Conservation (phyloP, 305 asterid species). For the Plantago coronopus region DNA sequence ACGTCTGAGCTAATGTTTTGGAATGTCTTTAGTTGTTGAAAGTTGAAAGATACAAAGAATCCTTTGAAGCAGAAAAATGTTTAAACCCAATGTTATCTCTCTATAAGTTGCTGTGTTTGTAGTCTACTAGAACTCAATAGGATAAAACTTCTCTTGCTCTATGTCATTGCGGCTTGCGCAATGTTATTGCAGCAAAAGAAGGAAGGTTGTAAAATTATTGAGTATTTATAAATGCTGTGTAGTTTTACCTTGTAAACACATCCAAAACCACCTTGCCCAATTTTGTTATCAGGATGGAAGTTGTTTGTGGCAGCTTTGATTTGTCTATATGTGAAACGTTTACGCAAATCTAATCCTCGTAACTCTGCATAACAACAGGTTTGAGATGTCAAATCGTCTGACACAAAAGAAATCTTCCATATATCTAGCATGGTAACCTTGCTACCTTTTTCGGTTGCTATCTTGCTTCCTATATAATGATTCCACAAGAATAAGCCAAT, state of each 20-base stretch:
- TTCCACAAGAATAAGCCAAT: constrained; percentile 38
- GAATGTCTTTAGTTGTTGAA: too few species aligned
- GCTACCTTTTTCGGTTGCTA: constrained; percentile 49
- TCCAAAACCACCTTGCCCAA: constrained; percentile 68
- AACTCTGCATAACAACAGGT: constrained; percentile 31
- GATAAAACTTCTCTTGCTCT: too few species aligned
- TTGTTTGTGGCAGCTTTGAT: constrained; percentile 52
- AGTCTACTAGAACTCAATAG: too few species aligned
- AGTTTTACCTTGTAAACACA: constrained; percentile 55
- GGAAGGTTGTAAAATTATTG: too few species aligned
- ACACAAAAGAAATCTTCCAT: not conserved
- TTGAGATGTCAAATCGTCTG: constrained; percentile 4
- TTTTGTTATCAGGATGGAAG: constrained; percentile 45
- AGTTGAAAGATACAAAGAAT: too few species aligned
- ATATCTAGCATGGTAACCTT: not conserved
- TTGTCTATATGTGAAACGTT: constrained; percentile 44
- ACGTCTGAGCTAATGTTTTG: too few species aligned
- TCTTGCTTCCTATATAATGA: constrained; percentile 30
- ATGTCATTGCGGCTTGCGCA: too few species aligned
- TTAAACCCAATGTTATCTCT: too few species aligned
- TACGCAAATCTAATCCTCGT: constrained; percentile 40
- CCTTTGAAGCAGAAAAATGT: too few species aligned
- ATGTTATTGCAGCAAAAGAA: too few species aligned
- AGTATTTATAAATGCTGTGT: too few species aligned
- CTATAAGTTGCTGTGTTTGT: too few species aligned